Evolutionary conservation across 2,329 filamentous ascomycete genomes (phyloP).

Genomic region (Pseudocercospora eumusae): DNA sequence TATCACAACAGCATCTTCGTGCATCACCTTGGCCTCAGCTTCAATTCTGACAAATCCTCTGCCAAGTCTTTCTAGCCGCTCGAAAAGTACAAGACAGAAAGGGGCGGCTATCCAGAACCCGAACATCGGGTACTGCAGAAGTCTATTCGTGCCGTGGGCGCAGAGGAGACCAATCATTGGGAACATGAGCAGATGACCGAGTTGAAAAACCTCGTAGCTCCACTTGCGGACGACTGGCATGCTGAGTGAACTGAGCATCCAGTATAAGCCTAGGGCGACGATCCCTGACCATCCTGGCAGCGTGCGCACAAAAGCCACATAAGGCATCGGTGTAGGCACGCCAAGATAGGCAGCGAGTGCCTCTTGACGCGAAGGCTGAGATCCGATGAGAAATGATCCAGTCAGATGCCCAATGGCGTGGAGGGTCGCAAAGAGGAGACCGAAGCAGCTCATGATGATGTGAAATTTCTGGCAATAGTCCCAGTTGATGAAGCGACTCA

Average conservation of each 20-base stretch:
- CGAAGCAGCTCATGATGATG: constrained; percentile 56
- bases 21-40: constrained; percentile 53
- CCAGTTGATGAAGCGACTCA: constrained; percentile 60
- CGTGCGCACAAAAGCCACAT: constrained; percentile 51
- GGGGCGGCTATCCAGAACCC: constrained; percentile 60
- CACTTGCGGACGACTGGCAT: constrained; percentile 54
- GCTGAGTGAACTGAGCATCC: constrained; percentile 51
- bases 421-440: constrained; percentile 53
- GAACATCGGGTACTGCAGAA: constrained; percentile 59
- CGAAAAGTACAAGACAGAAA: constrained; percentile 53
- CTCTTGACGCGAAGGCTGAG: constrained; percentile 47
- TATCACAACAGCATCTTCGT: constrained; percentile 56
- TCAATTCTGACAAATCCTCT: constrained; percentile 54
- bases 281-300: constrained; percentile 56
- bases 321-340: constrained; percentile 47
- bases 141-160: constrained; percentile 55
- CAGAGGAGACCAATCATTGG: constrained; percentile 59
- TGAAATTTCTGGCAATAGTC: constrained; percentile 59
- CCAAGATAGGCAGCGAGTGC: constrained; percentile 51
- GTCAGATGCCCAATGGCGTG: constrained; percentile 58
- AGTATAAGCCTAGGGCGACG: constrained; percentile 54
- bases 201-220: constrained; percentile 60
- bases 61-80: constrained; percentile 50
- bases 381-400: constrained; percentile 56
- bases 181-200: constrained; percentile 60